Evolutionary conservation across 176 grass and related monocot species (phyloP).

Genomic region (Phoenix roebelenii): DNA sequence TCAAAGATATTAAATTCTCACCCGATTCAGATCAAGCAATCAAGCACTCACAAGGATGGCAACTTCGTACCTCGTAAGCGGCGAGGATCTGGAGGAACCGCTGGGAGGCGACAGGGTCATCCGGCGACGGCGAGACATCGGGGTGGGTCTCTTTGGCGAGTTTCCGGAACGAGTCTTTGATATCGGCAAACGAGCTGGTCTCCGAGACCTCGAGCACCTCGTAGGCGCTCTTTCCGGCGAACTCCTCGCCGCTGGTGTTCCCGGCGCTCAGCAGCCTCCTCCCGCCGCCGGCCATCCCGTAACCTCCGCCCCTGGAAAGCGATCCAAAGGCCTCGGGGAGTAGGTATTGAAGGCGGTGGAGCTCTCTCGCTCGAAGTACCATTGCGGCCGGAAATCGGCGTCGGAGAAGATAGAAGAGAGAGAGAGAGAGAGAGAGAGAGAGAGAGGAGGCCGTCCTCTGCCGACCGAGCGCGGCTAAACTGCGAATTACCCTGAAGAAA

Average conservation of each 20-base stretch:
- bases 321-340: conserved; percentile 19
- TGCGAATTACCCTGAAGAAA: too few species aligned
- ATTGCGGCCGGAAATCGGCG: conserved; percentile 9
- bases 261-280: conserved; percentile 7
- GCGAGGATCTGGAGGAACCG: conserved; percentile 77
- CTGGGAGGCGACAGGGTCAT: conserved; percentile 27
- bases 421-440: too few species aligned
- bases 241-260: conserved; percentile 15
- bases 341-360: conserved; percentile 29
- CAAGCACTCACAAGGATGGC: too few species aligned
- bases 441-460: too few species aligned
- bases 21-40: too few species aligned
- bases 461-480: too few species aligned
- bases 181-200: conserved; percentile 60
- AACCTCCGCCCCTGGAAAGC: neutral
- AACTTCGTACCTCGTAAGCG: conserved; percentile 60
- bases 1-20: too few species aligned
- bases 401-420: too few species aligned
- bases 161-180: conserved; percentile 76
- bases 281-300: conserved; percentile 13
- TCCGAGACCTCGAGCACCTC: conserved; percentile 76
- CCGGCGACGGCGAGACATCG: conserved; percentile 31
- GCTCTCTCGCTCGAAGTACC: conserved; percentile 37
- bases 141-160: conserved; percentile 94
- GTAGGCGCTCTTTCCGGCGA: conserved; percentile 65